Percentiles rank a stretch among this genome's conserved stretches.
These are phyloP conservation scores for Hypsizygus marmoreus DNA, from an alignment of 768 basidiomycete species.

Conservation along the genomic window DNA sequence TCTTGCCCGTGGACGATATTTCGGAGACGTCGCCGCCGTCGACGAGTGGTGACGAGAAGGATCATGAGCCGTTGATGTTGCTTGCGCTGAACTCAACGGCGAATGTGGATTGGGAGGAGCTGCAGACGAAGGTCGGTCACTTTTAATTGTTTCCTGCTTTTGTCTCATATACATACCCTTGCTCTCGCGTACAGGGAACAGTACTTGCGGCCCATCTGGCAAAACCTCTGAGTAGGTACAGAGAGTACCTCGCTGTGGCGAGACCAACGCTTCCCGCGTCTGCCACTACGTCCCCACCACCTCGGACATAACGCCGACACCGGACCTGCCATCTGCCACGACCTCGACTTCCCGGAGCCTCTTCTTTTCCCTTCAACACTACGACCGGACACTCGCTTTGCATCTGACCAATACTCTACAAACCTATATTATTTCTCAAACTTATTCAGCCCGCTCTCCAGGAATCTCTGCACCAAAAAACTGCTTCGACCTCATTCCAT, in stretches of 20 bases:
- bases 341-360: not conserved
- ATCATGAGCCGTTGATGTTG: constrained; percentile 61
- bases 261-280: constrained; percentile 30
- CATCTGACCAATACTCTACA: no score
- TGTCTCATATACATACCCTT: not conserved
- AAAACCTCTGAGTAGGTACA: constrained; percentile 43
- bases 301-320: constrained; percentile 22
- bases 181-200: constrained; percentile 46
- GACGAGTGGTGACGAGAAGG: constrained; percentile 18
- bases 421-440: not conserved
- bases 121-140: constrained; percentile 58
- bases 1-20: constrained; percentile 59
- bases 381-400: not conserved
- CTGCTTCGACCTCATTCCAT: not conserved
- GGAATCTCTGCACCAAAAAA: not conserved
- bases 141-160: constrained; percentile 1
- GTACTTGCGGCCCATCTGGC: constrained; percentile 46
- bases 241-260: constrained; percentile 35
- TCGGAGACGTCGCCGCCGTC: constrained; percentile 12
- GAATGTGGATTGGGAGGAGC: constrained; percentile 64
- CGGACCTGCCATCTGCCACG: not conserved
- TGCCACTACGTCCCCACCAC: constrained; percentile 34
- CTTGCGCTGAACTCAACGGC: constrained; percentile 67
- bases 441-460: not conserved
- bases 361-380: not conserved